Base-by-base conservation (phyloP, 768 basidiomycete genomes). In the Rhodotorula paludigena region DNA sequence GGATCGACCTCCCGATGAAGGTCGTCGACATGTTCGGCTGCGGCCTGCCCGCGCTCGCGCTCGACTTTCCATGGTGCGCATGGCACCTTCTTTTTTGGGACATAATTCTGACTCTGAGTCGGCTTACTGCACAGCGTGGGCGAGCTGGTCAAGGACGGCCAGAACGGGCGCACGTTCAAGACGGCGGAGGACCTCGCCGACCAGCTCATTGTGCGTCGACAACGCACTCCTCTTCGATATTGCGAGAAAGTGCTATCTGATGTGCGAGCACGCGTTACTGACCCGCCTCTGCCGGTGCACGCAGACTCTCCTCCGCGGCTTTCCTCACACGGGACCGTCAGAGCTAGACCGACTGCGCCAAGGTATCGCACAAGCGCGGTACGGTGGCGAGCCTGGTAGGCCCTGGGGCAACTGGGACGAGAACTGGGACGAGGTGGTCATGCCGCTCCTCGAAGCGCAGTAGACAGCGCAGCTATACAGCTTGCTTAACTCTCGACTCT, bases 1-100 rank as follows among this genome's bases (percentile, higher is more conserved):
- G 84, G 2, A 80, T 92, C 63, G 96, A 99, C 78, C 81, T 99
- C 61, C 96, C 96, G 5, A 99, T 99, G 96, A 99, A 99, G 78
- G 86, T 99, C 9, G 92, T 99, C 12, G 96, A 99, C 78, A 97
- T 98, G 94, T 97, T 98, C 80, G 96, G 96, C 8, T 97, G 93
- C 73, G 88, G 88, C 9, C 81, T 98, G 63, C 94, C 94, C 0
- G 96, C 97, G 14, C 89, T 93, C 68, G 93, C 96, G 0, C 82
- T 92, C 6, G 82, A 86, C 56, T 99, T 94, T 76, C 80, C 82
- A 48, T 94, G 90, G 92, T 93, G 68, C n/a, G 84, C 73, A 20
- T 38, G 38, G 33, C 53, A 44, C 47, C 1, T 38, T 30, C 21
- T 49, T 7, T 30, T 35, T 33, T 25, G 21, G 45, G 47, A 28